Conservation (phyloP, 345 rosid species). For the Euphorbia tirucalli region DNA sequence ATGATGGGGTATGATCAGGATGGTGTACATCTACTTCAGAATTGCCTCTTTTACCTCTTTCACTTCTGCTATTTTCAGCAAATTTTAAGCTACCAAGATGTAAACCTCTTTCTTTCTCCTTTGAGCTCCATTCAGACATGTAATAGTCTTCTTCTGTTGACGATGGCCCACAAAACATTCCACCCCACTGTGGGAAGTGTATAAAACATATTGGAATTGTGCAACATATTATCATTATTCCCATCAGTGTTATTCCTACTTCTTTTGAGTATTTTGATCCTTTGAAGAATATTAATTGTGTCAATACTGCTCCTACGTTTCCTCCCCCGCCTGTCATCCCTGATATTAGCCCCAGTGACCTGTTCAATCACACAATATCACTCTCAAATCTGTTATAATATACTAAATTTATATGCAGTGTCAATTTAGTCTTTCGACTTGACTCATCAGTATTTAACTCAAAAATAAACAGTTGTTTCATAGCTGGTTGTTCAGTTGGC, state of each 20-base stretch:
- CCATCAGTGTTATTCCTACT: conserved; percentile 74
- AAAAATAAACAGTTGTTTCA: no score
- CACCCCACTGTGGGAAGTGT: conserved; percentile 95
- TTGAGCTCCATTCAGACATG: conserved; percentile 60
- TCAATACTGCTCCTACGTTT: conserved; percentile 77
- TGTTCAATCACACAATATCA: no score
- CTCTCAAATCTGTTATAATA: no score
- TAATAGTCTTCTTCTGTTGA: conserved; percentile 77
- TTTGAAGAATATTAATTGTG: conserved; percentile 80
- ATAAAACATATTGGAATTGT: conserved; percentile 49
- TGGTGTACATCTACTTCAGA: conserved; percentile 21
- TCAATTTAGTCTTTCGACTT: no score
- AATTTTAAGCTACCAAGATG: conserved; percentile 64
- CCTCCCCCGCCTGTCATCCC: conserved; percentile 97
- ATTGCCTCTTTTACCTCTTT: conserved; percentile 45
- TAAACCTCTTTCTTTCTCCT: conserved; percentile 48
- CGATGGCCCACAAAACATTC: conserved; percentile 72
- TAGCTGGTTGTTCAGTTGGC: no score
- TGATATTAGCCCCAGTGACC: conserved; percentile 78
- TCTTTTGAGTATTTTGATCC: conserved; percentile 78
- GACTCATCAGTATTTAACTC: no score
- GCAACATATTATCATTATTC: conserved; percentile 74
- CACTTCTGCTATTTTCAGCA: conserved; percentile 64
- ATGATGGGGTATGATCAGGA: conserved; percentile 7
- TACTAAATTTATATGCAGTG: background rate